Base-by-base conservation (phyloP, 331 rosid genomes). In the Spiraea crenata region DNA sequence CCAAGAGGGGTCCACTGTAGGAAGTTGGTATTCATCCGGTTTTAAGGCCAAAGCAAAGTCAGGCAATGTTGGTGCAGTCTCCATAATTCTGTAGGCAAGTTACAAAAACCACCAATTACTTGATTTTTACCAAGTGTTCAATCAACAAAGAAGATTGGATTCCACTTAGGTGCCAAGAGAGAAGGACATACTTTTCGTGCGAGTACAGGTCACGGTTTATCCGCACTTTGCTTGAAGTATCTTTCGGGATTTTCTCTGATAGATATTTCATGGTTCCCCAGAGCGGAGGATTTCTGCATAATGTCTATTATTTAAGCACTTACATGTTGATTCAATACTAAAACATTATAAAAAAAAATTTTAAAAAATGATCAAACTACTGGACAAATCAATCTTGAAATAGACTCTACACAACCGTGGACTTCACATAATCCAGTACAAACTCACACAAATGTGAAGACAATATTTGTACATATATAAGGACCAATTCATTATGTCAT, bases 251-350 rank as follows among this genome's bases (percentile, higher is more conserved):
- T 87, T 93, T 93, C 75, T 91, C 97, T n/a, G 91, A 86, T 14
- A 91, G 91, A 83, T 89, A 93, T 52, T 91, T 93, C 96, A 87
- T 87, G 82, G 99, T 93, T 73, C 99, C 99, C 92, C 93, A 93
- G 63, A 83, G 89, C 3, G 89, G 95, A 51, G 97, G 90, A 77
- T 91, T 87, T 85, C 97, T 93, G 91, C 85, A 84, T 25, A 77
- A 78, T 67, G 71, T 71, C 4, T 52, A 11, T 17, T 38, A 63
- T 8, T 51, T 56, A 15, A 70, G 17, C 65, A 70, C 16, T 57
- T 25, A 5, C 45, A 31, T 3, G 31, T 25, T 25, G 31, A 25
- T 25, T 25, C 31, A 25, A 25, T 25, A 59, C 15, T 63, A 19
- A 37, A 56, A 34, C 9, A 42, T 10, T 6, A 56, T 1, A 40